Base-by-base conservation (phyloP, 2,329 filamentous ascomycete genomes). In the Epichloe elymi region DNA sequence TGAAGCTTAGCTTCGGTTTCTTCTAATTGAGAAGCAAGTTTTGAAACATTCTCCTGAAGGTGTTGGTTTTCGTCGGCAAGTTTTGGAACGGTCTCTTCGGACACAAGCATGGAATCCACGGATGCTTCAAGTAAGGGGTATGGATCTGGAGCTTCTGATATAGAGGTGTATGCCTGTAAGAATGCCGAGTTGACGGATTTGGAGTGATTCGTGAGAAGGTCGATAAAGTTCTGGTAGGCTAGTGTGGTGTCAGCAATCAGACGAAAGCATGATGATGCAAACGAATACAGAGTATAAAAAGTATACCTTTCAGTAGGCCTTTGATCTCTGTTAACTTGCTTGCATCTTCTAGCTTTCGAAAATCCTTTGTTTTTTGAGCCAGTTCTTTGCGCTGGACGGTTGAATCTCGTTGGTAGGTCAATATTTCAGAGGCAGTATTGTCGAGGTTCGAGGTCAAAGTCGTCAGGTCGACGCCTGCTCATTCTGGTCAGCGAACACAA, bases 281-380 rank as follows among this genome's bases (percentile, higher is more conserved):
- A n/a, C 6, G n/a, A 20, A 23, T 7, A 35, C 35, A 39, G 19
- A 4, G 20, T 23, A 33, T 19, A 14, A 20, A n/a, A 39, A 20
- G 45, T 8, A 38, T 49, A 89, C 88, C 83, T 75, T 95, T 96
- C 53, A 98, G 70, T 48, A 98, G 71, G 39, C 81, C 81, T 70
- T 97, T 98, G 71, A 95, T 82, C 67, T 98, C 93, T 5, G 75
- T 74, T 50, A 98, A 71, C 67, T 97, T 98, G 51, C 79, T 80
- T 11, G 85, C 73, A 73, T 98, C 89, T 60, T 97, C 91, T 11
- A 95, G 77, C 67, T 96, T 97, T 54, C 90, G 78, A 60, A 97
- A 98, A 61, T 97, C 91, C 63, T 98, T 98, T 1, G 93, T 98
- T 75, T 96, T 96, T 64, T 96, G 90, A n/a, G 94, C 93, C 19